These are phyloP conservation scores for Citrus inodora DNA, from an alignment of 345 rosid genomes.

Conservation along the genomic window DNA sequence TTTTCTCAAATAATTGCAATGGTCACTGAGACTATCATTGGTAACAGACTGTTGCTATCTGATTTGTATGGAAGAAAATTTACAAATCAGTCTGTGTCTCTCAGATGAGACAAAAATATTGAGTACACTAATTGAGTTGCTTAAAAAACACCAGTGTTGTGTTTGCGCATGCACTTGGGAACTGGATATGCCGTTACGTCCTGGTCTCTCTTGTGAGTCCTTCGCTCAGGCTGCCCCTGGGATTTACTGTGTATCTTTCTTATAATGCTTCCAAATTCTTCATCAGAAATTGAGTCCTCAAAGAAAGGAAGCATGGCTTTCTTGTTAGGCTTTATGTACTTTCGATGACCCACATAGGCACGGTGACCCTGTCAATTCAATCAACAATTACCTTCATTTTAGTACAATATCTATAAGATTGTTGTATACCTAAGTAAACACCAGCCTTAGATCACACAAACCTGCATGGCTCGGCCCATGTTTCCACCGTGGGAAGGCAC, in stretches of 20 bases:
- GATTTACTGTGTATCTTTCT: conserved; percentile 56
- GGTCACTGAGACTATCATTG: neutral
- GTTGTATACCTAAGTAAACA: neutral
- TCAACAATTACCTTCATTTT: neutral
- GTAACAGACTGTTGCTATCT: neutral
- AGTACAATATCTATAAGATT: neutral
- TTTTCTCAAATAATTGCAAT: neutral
- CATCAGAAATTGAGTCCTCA: conserved; percentile 51
- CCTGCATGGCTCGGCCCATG: conserved; percentile 78
- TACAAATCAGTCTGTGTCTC: neutral
- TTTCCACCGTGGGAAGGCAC: conserved; percentile 89
- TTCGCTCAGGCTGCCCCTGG: conserved; percentile 55
- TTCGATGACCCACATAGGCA: conserved; percentile 69
- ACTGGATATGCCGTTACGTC: conserved; percentile 70
- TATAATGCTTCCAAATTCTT: conserved; percentile 43
- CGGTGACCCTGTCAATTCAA: conserved; percentile 53
- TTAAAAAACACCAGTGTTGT: conserved; percentile 18
- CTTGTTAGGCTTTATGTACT: conserved; percentile 69
- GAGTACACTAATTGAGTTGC: neutral
- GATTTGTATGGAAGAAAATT: neutral
- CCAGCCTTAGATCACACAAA: neutral
- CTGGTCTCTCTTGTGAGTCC: conserved; percentile 46
- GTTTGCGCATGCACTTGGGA: conserved; percentile 75
- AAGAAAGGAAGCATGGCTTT: conserved; percentile 53
- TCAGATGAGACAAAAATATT: neutral